Evolutionary conservation across 768 basidiomycete species (phyloP), one percentile per base, ranked within the genome.

Genomic region (Boletus rubescentipes): DNA sequence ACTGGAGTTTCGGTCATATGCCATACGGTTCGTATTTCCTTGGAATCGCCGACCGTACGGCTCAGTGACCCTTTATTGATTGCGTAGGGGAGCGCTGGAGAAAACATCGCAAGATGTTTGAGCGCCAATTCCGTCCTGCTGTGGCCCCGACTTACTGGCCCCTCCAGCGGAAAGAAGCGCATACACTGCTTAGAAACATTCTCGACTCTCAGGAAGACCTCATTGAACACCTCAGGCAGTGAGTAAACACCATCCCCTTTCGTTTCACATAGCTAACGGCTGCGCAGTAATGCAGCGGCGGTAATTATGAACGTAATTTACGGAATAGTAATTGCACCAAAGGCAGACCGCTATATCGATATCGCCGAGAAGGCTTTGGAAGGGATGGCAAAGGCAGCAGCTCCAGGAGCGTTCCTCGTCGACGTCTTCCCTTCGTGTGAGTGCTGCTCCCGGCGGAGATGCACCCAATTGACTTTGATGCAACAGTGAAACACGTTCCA

Each of bases 1-100:
- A 79, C 23, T 83, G 81, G 73, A 78, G 77, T 41, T 80, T 83
- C 41, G 80, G 76, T 0, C 80, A 82, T 50, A 82, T 82, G 82
- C 75, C 71, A 10, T 82, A 79, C 38, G 77, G 76, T 72, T 46
- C 40, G 68, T 62, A 41, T 41, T 43, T 39, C 34, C 4, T 37
- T 54, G 14, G 15, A 21, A 20, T 46, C 26, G 5, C 26, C 2
- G 4, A 30, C 5, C 51, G 9, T 15, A 18, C 18, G 12, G 10
- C 41, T 40, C 9, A 26, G 0, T 49, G 21, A 57, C 18, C 46
- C 18, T 36, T 8, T 15, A 30, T 16, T n/a, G 21, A 12, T 20
- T 5, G 26, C 58, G 37, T n/a, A 82, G 80, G 80, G 34, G 77
- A 79, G 29, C 71, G 72, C 21, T 83, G 81, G 81, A 79, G 72